A percentile compares a stretch with the other conserved stretches of the same genome.
Conservation (phyloP, 495 filamentous ascomycete genomes). For the Xylaria intraflava region DNA sequence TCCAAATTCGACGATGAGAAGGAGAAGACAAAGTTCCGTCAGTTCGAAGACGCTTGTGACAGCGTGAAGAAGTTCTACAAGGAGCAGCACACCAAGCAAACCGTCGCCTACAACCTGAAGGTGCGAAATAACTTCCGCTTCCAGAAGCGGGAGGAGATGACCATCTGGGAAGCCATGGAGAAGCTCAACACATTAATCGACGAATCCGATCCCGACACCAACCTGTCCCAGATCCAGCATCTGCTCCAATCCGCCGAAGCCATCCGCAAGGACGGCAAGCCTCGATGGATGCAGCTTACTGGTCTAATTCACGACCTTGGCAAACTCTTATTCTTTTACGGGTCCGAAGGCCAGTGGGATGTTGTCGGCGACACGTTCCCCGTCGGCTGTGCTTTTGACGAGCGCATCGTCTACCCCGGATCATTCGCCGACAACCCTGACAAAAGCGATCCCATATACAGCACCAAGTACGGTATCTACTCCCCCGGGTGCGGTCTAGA, state of each 20-base stretch:
- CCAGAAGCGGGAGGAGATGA: constrained; percentile 62
- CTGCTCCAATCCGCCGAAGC: constrained; percentile 81
- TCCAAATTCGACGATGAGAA: constrained; percentile 69
- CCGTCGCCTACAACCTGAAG: constrained; percentile 74
- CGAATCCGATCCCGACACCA: constrained; percentile 78
- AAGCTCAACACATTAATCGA: constrained; percentile 84
- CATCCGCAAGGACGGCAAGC: constrained; percentile 81
- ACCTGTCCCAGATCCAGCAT: constrained; percentile 79
- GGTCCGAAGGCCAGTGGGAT: constrained; percentile 81
- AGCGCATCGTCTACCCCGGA: constrained; percentile 69
- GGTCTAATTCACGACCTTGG: constrained; percentile 88
- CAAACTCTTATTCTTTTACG: constrained; percentile 81
- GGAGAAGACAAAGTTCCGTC: constrained; percentile 74
- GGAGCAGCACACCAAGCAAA: constrained; percentile 80
- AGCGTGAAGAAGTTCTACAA: constrained; percentile 77
- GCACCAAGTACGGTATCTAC: constrained; percentile 72
- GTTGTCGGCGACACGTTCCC: constrained; percentile 90
- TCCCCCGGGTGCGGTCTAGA: constrained; percentile 67
- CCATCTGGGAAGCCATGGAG: constrained; percentile 84
- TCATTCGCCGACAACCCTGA: constrained; percentile 71
- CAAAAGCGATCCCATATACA: constrained; percentile 55
- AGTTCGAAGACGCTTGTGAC: constrained; percentile 71
- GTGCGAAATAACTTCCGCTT: constrained; percentile 64
- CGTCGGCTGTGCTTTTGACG: constrained; percentile 76
- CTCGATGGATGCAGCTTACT: constrained; percentile 85